These are phyloP conservation scores for Malus orientalis DNA, from an alignment of 306 rosid genomes.

Conservation along the genomic window DNA sequence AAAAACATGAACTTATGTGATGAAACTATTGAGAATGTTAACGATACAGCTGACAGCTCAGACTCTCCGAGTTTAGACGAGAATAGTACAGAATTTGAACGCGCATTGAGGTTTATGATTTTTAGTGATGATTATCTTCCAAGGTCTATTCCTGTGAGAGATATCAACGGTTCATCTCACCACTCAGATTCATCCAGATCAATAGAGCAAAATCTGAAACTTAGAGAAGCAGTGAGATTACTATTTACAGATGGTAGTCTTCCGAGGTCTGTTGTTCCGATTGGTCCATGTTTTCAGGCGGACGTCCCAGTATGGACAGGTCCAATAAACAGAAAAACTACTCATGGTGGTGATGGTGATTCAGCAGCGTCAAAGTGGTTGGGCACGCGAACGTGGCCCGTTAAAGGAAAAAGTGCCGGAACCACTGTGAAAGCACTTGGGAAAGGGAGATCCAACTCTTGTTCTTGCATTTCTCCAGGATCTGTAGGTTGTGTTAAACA, in stretches of 20 bases:
- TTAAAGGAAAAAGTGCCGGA: background rate
- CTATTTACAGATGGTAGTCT: background rate
- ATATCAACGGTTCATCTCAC: background rate
- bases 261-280: constrained; percentile 24
- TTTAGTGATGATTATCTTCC: background rate
- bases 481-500: constrained; percentile 23
- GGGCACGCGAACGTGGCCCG: constrained; percentile 25
- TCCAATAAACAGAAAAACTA: background rate
- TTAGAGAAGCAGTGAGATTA: background rate
- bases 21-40: background rate
- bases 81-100: background rate
- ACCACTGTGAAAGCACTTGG: background rate
- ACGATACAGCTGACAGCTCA: background rate
- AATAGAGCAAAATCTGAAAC: constrained; percentile 3
- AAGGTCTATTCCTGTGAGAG: background rate
- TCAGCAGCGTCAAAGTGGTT: constrained; percentile 22
- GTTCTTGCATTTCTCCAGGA: constrained; percentile 19
- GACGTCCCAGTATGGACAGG: constrained; percentile 28
- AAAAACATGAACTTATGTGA: background rate
- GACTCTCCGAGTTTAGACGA: background rate
- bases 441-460: constrained; percentile 19
- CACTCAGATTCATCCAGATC: background rate
- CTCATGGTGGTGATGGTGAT: constrained; percentile 1
- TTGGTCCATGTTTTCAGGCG: constrained; percentile 45
- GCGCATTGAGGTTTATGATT: background rate